These are phyloP conservation scores for Coniochaeta sp. DNA, from an alignment of 2,329 filamentous ascomycete genomes.

Conservation along the genomic window DNA sequence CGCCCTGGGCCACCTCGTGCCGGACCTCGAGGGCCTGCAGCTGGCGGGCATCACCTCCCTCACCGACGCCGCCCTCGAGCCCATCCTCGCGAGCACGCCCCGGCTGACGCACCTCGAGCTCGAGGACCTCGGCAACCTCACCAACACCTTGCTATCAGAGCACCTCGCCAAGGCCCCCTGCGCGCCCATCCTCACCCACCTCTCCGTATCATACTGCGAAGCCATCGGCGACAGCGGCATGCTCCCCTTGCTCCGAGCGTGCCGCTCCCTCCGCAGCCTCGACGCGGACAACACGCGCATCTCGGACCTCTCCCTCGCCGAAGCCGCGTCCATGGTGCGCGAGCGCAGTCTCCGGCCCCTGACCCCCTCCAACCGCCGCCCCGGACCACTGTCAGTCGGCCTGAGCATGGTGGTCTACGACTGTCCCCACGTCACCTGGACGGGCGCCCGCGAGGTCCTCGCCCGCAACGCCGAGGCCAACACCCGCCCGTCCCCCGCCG, in stretches of 20 bases:
- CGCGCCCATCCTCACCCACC: constrained; percentile 62
- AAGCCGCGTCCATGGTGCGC: constrained; percentile 75
- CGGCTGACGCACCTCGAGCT: constrained; percentile 80
- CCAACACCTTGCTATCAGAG: constrained; percentile 64
- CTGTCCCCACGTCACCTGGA: constrained; percentile 88
- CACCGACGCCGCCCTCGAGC: constrained; percentile 64
- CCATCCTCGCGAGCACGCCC: constrained; percentile 68
- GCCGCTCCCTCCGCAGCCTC: constrained; percentile 59
- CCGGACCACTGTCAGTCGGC: constrained; percentile 44
- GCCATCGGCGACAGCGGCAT: constrained; percentile 76
- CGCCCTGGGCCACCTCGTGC: constrained; percentile 65
- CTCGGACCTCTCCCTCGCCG: constrained; percentile 76
- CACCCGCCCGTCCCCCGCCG: background rate
- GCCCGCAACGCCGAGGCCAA: constrained; percentile 66
- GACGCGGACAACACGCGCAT: constrained; percentile 93
- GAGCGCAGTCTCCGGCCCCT: constrained; percentile 46
- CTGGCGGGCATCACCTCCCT: constrained; percentile 71
- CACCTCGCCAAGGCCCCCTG: constrained; percentile 73
- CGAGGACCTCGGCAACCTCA: constrained; percentile 74
- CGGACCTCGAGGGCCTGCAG: constrained; percentile 74
- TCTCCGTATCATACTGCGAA: constrained; percentile 88
- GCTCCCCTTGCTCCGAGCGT: constrained; percentile 72
- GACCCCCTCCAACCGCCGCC: constrained; percentile 31
- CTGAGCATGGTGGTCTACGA: constrained; percentile 81
- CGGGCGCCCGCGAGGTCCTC: constrained; percentile 78